Base-by-base conservation (phyloP, 441 rosid genomes). In the Gossypium schwendimanii region DNA sequence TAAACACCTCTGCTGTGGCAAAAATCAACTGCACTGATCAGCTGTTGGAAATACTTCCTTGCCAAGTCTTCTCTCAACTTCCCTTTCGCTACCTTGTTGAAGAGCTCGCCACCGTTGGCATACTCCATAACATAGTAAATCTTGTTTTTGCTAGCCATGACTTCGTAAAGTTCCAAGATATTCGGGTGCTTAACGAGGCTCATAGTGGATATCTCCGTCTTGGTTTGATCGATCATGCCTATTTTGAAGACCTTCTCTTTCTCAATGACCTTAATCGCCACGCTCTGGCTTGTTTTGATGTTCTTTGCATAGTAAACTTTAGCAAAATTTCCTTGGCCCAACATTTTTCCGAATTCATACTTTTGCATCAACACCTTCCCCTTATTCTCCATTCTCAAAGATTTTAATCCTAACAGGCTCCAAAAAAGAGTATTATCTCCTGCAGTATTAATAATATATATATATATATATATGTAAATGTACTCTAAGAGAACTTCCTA, bases 251-350 rank as follows among this genome's bases (percentile, higher is more conserved):
- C 80, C 74, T 82, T 84, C 77, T 89, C 92, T 64, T 90, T 94
- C 78, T 94, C 92, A 9, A 89, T 86, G 41, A 94, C 82, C 88
- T 94, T 94, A 68, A 94, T 70, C 18, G 97, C 97, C 26, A 90
- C 97, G 41, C 88, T 79, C 33, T 60, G 74, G 15, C 87, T 89
- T 1, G 86, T 81, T 39, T 64, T 73, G 39, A 90, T 77, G 78
- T 84, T 78, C 81, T 93, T 77, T 0, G 91, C 98, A 80, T 89
- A 82, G 76, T 89, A 86, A 1, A 90, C 97, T 83, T 86, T 87
- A 0, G 93, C 97, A 75, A 93, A 93, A 14, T 93, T 89, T 61
- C 98, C 98, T 73, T 93, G 95, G 17, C 97, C 97, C 72, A 93
- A 78, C 59, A 91, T 73, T 79, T 66, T 87, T 15, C 98, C 97